Percentiles rank a stretch among this genome's conserved stretches.
Evolutionary conservation across 164 flowering plant genomes (phyloP).

Genomic region (Vitis rotundifolia): DNA sequence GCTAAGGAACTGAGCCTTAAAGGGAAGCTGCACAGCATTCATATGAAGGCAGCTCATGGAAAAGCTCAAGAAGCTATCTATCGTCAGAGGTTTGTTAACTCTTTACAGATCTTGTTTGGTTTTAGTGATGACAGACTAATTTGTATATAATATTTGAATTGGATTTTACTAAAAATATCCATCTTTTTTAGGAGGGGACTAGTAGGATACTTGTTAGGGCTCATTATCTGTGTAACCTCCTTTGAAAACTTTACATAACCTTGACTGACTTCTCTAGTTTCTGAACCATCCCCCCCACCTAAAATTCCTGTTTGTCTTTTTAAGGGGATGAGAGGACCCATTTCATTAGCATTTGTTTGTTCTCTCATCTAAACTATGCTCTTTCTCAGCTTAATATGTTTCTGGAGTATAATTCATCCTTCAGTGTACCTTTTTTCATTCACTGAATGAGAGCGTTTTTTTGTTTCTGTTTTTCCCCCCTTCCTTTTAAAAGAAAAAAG

Average conservation of each 20-base stretch:
- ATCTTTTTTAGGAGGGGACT: background rate
- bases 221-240: background rate
- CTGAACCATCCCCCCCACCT: background rate
- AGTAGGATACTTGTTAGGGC: background rate
- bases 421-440: no score
- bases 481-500: no score
- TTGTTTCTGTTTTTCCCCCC: no score
- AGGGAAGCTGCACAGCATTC: constrained; percentile 89
- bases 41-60: constrained; percentile 96
- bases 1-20: constrained; percentile 90
- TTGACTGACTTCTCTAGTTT: background rate
- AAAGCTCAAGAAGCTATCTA: constrained; percentile 94
- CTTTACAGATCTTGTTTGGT: background rate
- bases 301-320: no score
- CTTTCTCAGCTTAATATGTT: no score
- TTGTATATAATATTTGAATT: no score
- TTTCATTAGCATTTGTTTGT: background rate
- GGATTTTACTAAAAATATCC: background rate
- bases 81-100: constrained; percentile 76
- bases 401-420: no score
- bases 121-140: background rate
- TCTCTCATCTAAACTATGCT: no score
- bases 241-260: background rate
- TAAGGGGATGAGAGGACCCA: background rate
- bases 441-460: no score